Evolutionary conservation across 306 rosid species (phyloP), one percentile per base, ranked within the genome.

Genomic region (Lathyrus aphaca): DNA sequence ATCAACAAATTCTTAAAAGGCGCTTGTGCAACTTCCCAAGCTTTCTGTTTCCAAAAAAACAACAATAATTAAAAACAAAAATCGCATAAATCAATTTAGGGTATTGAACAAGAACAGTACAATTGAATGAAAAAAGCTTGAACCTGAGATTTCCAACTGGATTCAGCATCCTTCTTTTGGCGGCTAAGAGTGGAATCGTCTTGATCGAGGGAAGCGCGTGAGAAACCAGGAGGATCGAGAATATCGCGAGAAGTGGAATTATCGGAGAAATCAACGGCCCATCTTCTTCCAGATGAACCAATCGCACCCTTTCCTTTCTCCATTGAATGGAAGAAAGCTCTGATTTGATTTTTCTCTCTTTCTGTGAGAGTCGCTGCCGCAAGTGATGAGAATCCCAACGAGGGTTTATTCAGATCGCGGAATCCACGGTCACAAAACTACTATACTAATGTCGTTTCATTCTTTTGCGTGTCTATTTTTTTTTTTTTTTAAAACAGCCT

Each of bases 1-100:
- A 95, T 95, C 7, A 95, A 43, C 89, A 95, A 83, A 79, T 95
- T 95, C 91, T 95, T 95, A 57, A 95, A 73, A 9, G 99, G 99
- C 2, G 99, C 90, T 82, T 95, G 99, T 9, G 99, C 99, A 68
- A 95, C 95, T 83, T 95, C 99, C 99, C 99, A 95, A 66, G 99
- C 97, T 95, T 95, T 95, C 99, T 95, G 86, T 78, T 68, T 14
- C 59, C 46, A 74, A 53, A 30, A 69, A 49, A 0, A 42, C 1
- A 42, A 14, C 18, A 16, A 48, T 6, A 72, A n/a, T 25, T n/a
- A 39, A 51, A 1, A 13, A 11, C 25, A 49, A 30, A 12, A n/a
- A 12, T 14, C 13, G 14, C 60, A 78, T 0, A 10, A 1, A n/a
- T 45, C 2, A 14, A 14, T 45, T n/a, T 5, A 45, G 51, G n/a